Evolutionary conservation across 1,284 basidiomycete species (phyloP).

Genomic region (Papiliotrema laurentii): DNA sequence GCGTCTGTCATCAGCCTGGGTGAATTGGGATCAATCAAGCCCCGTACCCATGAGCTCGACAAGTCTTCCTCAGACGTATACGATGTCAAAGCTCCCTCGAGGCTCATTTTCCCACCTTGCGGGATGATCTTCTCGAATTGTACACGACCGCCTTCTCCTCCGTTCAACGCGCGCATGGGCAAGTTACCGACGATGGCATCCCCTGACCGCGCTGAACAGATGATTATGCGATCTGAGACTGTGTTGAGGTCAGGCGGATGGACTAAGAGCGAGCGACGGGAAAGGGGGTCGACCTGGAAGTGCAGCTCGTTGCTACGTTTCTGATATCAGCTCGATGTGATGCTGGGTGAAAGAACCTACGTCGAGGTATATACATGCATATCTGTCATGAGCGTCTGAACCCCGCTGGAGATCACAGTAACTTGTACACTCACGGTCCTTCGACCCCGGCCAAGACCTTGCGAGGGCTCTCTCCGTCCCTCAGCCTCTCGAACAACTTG

Average conservation of each 20-base stretch:
- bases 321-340: constrained; percentile 42
- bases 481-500: constrained; percentile 60
- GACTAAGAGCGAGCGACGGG: constrained; percentile 79
- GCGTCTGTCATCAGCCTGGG: constrained; percentile 1
- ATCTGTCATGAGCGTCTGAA: constrained; percentile 56
- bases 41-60: background rate
- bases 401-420: too few species aligned
- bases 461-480: constrained; percentile 50
- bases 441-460: constrained; percentile 63
- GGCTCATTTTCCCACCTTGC: background rate
- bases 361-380: constrained; percentile 75
- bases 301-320: constrained; percentile 53
- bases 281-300: constrained; percentile 84
- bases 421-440: constrained; percentile 67
- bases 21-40: background rate
- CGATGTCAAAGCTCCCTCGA: background rate
- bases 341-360: constrained; percentile 47
- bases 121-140: constrained; percentile 12
- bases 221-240: constrained; percentile 15
- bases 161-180: constrained; percentile 28
- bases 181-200: constrained; percentile 14
- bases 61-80: background rate
- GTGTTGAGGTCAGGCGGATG: constrained; percentile 9
- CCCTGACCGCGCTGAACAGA: constrained; percentile 26
- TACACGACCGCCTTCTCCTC: constrained; percentile 31